A percentile compares a stretch with the other conserved stretches of the same genome.
Conservation (phyloP, 2,329 filamentous ascomycete genomes). For the Amesomyces nigricolor region DNA sequence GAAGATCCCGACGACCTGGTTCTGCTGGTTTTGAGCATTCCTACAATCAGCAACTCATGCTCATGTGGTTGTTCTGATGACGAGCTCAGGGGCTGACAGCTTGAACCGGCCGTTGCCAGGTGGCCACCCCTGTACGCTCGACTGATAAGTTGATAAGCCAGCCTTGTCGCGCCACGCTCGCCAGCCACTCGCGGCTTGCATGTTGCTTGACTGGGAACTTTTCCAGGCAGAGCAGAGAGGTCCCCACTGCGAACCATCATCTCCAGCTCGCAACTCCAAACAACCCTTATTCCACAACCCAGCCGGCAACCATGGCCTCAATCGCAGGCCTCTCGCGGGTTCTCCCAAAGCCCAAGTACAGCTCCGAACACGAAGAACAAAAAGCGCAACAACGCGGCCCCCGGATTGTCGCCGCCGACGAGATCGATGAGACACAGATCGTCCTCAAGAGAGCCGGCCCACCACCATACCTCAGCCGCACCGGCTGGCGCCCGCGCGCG, state of each 20-base stretch:
- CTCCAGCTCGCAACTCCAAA: conserved; percentile 5
- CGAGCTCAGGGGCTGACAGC: not conserved
- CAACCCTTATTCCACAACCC: conserved; percentile 1
- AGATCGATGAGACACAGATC: conserved; percentile 80
- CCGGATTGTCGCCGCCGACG: conserved; percentile 71
- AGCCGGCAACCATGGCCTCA: conserved; percentile 51
- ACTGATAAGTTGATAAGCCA: conserved; percentile 13
- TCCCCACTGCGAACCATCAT: conserved; percentile 15
- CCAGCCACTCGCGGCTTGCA: conserved; percentile 8
- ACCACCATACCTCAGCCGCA: conserved; percentile 79
- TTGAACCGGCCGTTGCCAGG: too few relatives aligned
- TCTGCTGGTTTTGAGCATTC: not conserved
- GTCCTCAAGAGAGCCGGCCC: conserved; percentile 78
- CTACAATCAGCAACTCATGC: too few relatives aligned
- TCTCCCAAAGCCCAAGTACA: conserved; percentile 86
- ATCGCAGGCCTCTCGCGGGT: conserved; percentile 70
- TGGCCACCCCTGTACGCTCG: too few relatives aligned
- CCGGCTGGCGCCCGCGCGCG: conserved; percentile 83
- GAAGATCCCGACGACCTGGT: not conserved
- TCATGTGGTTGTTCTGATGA: too few relatives aligned
- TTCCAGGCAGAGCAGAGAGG: conserved; percentile 3
- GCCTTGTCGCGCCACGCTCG: conserved; percentile 4
- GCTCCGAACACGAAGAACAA: conserved; percentile 79
- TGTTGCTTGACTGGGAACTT: conserved; percentile 16
- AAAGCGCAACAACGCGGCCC: conserved; percentile 70